Base-by-base conservation (phyloP, 805 yeast genomes). In the Teunomyces funiuensis region DNA sequence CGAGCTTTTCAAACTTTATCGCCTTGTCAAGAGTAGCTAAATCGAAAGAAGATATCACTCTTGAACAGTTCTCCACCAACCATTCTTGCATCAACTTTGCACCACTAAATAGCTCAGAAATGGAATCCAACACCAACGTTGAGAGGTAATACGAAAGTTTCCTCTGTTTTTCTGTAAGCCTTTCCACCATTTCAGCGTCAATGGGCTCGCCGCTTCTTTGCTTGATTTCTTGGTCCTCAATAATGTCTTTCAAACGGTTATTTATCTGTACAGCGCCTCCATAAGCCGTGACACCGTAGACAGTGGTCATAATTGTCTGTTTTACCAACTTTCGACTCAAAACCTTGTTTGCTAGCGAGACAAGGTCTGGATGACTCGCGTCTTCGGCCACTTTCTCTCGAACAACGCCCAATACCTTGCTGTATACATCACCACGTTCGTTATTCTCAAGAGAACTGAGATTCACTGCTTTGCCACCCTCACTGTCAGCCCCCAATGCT, bases 261-360 rank as follows among this genome's bases (percentile, higher is more conserved):
- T 47, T 22, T n/a, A 71, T 57, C 47, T 71, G 76, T 7, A 40
- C 37, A 1, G 55, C 43, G 1, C 69, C 74, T 0, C 76, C 76
- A 48, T 39, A 61, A 1, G 36, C 28, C 0, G 74, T 70, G 2
- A 71, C 75, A 0, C 76, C 75, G 46, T 71, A 71, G 0, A 71
- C 76, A 4, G 69, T 63, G 5, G 76, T 71, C 76, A 71, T 71
- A 4, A 69, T 66, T 1, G 75, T 69, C 38, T 67, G 66, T 47
- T 71, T 71, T 29, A 71, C 54, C 16, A 69, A 46, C 36, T 63
- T 66, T 6, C 76, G 48, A 7, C 4, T 40, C 44, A 17, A 45
- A 10, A 38, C 18, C 15, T 16, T 9, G 16, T 37, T 3, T 19
- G 34, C 25, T 6, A 31, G 13, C 4, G 5, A 10, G 4, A 25